Evolutionary conservation across 352 stramenopile species (phyloP).

Genomic region (Pythium rhizo-oryzae): DNA sequence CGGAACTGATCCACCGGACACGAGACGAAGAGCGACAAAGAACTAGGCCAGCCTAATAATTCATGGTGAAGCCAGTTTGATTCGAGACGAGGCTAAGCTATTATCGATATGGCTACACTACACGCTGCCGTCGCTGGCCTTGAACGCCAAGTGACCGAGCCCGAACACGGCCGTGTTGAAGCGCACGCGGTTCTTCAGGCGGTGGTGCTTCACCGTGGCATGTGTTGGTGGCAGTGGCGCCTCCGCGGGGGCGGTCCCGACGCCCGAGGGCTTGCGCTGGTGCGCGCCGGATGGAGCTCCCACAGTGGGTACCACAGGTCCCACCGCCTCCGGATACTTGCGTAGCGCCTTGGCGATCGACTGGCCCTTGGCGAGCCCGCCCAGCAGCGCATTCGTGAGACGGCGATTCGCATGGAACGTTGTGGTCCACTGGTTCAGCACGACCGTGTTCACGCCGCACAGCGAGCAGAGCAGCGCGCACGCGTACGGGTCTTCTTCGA

Average conservation of each 20-base stretch:
- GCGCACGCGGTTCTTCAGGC: constrained; percentile 73
- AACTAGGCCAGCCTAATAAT: no score
- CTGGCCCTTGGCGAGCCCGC: constrained; percentile 49
- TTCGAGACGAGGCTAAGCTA: neutral
- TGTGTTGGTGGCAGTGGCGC: neutral
- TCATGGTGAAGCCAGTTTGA: no score
- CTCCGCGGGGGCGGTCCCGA: neutral
- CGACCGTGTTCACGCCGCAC: constrained; percentile 69
- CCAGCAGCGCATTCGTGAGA: constrained; percentile 51
- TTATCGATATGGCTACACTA: constrained; percentile 15
- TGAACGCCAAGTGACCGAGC: constrained; percentile 55
- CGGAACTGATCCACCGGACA: neutral
- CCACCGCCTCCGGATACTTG: constrained; percentile 47
- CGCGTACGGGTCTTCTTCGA: constrained; percentile 70
- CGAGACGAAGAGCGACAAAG: no score
- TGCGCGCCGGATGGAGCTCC: neutral
- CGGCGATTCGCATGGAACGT: constrained; percentile 80
- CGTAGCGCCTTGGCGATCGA: constrained; percentile 69
- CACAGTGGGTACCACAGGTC: neutral
- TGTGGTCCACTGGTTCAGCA: constrained; percentile 82
- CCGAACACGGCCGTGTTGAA: constrained; percentile 80
- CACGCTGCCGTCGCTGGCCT: constrained; percentile 40
- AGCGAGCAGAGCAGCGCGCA: constrained; percentile 78
- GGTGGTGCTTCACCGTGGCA: neutral
- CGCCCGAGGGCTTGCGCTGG: constrained; percentile 5